These are phyloP conservation scores for Diaporthe velutina DNA, from an alignment of 2,329 filamentous ascomycete species.

Conservation along the genomic window DNA sequence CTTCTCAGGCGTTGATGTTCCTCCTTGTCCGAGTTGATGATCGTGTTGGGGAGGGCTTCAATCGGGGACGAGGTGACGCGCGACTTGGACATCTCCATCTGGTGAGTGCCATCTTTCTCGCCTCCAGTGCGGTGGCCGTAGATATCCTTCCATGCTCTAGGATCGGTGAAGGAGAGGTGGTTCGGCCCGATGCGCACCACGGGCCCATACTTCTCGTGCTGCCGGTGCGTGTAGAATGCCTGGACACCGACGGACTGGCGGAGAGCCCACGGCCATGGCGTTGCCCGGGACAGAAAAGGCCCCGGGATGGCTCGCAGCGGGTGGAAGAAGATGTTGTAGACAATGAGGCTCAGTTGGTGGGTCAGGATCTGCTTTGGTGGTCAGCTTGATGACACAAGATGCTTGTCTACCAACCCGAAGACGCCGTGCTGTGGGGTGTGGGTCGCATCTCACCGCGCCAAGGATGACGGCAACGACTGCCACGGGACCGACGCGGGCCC, in stretches of 20 bases:
- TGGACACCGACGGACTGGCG: conserved; percentile 11
- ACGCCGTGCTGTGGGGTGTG: no score
- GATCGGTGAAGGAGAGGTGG: conserved; percentile 54
- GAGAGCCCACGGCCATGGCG: conserved; percentile 31
- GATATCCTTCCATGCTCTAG: conserved; percentile 52
- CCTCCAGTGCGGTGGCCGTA: conserved; percentile 42
- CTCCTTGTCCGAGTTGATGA: conserved; percentile 17
- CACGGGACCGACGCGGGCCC: not conserved
- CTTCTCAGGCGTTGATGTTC: conserved; percentile 34
- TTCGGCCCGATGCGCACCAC: conserved; percentile 58
- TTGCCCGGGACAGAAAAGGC: conserved; percentile 40
- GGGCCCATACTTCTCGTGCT: conserved; percentile 53
- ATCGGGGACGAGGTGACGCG: not conserved
- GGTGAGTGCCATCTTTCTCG: conserved; percentile 25
- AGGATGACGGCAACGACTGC: conserved; percentile 9
- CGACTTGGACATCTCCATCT: conserved; percentile 25
- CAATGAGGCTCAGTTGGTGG: not conserved
- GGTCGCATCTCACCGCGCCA: conserved; percentile 22
- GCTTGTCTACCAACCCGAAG: not conserved
- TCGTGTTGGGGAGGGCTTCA: not conserved
- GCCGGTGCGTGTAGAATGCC: conserved; percentile 34
- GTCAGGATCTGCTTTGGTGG: conserved; percentile 5
- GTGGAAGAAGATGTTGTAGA: conserved; percentile 43
- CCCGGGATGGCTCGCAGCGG: conserved; percentile 42
- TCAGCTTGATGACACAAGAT: not conserved